Base-by-base conservation (phyloP, 129 eudicot genomes). In the Saposhnikovia divaricata region DNA sequence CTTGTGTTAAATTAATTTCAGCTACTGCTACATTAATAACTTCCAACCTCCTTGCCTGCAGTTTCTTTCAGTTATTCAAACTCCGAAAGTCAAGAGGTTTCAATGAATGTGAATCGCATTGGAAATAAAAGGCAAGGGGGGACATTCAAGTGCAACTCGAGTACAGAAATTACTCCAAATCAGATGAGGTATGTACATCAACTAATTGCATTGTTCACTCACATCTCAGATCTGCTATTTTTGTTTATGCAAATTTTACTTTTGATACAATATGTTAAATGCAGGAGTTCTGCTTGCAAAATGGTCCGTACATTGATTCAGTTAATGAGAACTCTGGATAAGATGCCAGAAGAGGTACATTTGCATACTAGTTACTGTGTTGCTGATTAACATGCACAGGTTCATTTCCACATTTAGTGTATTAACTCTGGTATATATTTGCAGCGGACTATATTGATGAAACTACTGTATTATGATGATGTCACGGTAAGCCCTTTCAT, bases 361-460 rank as follows among this genome's bases (percentile, higher is more conserved):
- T 18, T 77, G 51, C 23, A 53, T 9, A 27, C 53, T 13, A 57
- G 28, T 72, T 28, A 16, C 38, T 38, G 51, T 15, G 19, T 53
- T 75, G 43, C 74, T 66, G 57, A 69, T 83, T 47, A 40, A 53
- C 53, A 66, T 76, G 84, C 73, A 34, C 43, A 25, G 34, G 25
- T 55, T 57, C 11, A 39, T 65, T 16, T 57, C 25, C 12, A 50
- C 51, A 44, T 73, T 81, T 45, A 28, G n/a, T 28, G 37, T 80
- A 68, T 6, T 78, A 28, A 18, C 51, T 28, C 46, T 18, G 70
- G 13, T 81, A 23, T 81, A 23, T 61, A 16, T 77, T 82, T 85
- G 83, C 99, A 96, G 99, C 99, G 99, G 61, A 96, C 97, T 84
- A 91, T 96, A 73, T 63, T 96, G 93, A 96, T 96, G 99, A 96